Base-by-base conservation (phyloP, 2,329 filamentous ascomycete species). In the Penicillium sp. region DNA sequence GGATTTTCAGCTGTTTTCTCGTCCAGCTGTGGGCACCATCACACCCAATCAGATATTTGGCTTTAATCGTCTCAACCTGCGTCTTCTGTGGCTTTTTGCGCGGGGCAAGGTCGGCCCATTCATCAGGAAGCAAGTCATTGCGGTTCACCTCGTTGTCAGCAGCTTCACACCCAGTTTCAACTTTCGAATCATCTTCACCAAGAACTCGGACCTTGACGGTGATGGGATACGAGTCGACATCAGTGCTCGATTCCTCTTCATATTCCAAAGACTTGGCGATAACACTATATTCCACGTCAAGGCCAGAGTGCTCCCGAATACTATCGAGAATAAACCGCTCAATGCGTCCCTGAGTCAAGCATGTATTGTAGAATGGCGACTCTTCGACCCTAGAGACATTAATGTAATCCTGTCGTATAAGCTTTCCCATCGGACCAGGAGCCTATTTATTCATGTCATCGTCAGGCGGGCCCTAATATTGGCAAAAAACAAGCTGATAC, bases 11-110 rank as follows among this genome's bases (percentile, higher is more conserved):
- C 52, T 83, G 77, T 51, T 79, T 77, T 37, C 87, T 75, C 0
- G 83, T 84, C 84, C 85, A 88, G 53, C 81, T 85, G 63, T 87
- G 85, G 0, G 87, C 87, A 0, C 87, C 87, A 59, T 89, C 87
- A 42, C 83, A 86, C 0, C 87, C 87, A 4, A 90, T 77, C 30
- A 90, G 76, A 58, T 87, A 90, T 65, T 86, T 86, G 6, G 82
- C 79, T 37, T 75, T 79, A 2, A 87, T 72, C 0, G 46, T 69
- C 66, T 63, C 60, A 58, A 63, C 50, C 30, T 72, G 77, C 75
- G 36, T 66, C 67, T 58, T 37, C 17, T 37, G 40, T n/a, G 19
- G 41, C 3, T 36, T 40, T 14, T 41, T 56, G 11, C 35, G 62
- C 31, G 40, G 49, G 25, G 78, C 76, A 36, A 86, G 66, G 16